These are phyloP conservation scores for Cordyceps pruinosa DNA, from an alignment of 2,329 filamentous ascomycete species.

Conservation along the genomic window DNA sequence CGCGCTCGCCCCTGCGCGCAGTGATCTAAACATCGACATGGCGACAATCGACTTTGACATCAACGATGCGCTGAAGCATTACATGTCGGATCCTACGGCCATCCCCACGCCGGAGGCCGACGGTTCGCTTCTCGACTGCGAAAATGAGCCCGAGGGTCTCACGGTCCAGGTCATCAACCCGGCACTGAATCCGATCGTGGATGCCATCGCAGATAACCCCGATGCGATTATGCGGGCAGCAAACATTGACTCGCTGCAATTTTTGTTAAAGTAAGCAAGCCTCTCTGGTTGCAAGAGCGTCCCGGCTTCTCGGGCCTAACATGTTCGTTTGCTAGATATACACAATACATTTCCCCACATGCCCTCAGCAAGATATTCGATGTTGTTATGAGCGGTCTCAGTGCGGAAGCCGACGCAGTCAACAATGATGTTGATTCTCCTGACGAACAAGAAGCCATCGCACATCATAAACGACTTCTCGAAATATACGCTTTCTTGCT, in stretches of 20 bases:
- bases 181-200: constrained; percentile 84
- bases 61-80: constrained; percentile 92
- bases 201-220: constrained; percentile 84
- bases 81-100: constrained; percentile 83
- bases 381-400: constrained; percentile 77
- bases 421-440: constrained; percentile 76
- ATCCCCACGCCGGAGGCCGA: constrained; percentile 85
- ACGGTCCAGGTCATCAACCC: constrained; percentile 73
- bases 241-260: constrained; percentile 88
- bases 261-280: constrained; percentile 79
- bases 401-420: constrained; percentile 77
- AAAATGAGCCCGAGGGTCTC: constrained; percentile 81
- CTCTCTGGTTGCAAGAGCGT: fast-evolving
- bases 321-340: constrained; percentile 55
- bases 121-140: constrained; percentile 76
- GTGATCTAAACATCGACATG: constrained; percentile 40
- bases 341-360: constrained; percentile 69
- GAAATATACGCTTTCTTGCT: constrained; percentile 92
- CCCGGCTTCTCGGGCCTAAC: constrained; percentile 14
- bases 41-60: constrained; percentile 85
- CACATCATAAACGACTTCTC: constrained; percentile 83
- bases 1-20: constrained; percentile 18
- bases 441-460: constrained; percentile 81
- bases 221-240: constrained; percentile 75
- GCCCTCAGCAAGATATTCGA: constrained; percentile 90